Conservation (phyloP, 345 rosid genomes). For the Citrus sinensis region DVS_A1.0 CM039165.1:28981501-28982000, state of each 20-base stretch:
- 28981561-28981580: neutral
- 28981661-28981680: conserved; percentile 57
- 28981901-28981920: conserved; percentile 79
- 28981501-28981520: neutral
- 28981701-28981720: conserved; percentile 80
- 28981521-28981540: neutral
- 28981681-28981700: conserved; percentile 87
- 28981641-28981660: conserved; percentile 64
- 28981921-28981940: conserved; percentile 85
- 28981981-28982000: neutral
- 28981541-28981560: too few species aligned
- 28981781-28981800: neutral
- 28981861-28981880: conserved; percentile 82
- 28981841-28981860: conserved; percentile 45
- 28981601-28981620: neutral
- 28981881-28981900: conserved; percentile 92
- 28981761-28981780: neutral
- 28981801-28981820: neutral
- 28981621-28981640: neutral
- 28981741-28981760: neutral
- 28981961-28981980: neutral
- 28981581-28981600: neutral
- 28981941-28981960: neutral
- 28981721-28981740: conserved; percentile 97
- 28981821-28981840: neutral